A percentile compares a stretch with the other conserved stretches of the same genome.
Conservation (phyloP, 768 basidiomycete species). For the Phaeolepiota aurea region DNA sequence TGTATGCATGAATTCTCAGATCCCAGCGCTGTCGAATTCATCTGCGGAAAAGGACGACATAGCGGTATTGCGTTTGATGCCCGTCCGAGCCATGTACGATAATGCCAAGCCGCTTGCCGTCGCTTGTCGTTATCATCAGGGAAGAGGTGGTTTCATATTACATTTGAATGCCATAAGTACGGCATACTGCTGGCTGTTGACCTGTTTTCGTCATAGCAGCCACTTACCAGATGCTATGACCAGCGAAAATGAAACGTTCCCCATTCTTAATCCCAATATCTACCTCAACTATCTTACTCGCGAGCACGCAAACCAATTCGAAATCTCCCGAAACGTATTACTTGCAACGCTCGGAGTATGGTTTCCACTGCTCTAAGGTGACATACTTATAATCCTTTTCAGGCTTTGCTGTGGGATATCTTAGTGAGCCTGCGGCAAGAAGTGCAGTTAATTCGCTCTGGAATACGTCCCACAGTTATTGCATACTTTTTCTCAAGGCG, state of each 20-base stretch:
- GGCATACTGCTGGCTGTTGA: background rate
- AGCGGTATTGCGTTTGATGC: too few relatives aligned
- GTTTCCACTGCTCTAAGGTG: background rate
- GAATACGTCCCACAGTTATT: conserved; percentile 11
- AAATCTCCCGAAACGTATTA: conserved; percentile 15
- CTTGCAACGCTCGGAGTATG: conserved; percentile 17
- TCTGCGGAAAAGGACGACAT: too few relatives aligned
- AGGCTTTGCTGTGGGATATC: conserved; percentile 25
- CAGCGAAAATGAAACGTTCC: conserved; percentile 1
- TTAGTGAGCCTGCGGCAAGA: conserved; percentile 18
- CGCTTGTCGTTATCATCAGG: too few relatives aligned
- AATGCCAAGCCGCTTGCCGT: too few relatives aligned
- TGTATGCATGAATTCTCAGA: too few relatives aligned
- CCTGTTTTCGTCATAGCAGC: background rate
- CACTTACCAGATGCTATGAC: conserved; percentile 4
- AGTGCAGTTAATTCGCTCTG: conserved; percentile 11
- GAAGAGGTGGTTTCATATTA: too few relatives aligned
- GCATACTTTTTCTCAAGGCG: conserved; percentile 24
- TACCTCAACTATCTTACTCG: conserved; percentile 18
- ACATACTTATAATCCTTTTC: background rate
- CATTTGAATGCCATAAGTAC: background rate
- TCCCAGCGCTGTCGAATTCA: too few relatives aligned
- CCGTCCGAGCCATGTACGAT: too few relatives aligned
- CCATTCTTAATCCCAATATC: conserved; percentile 14
- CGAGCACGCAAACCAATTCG: conserved; percentile 12